Evolutionary conservation across 1,284 basidiomycete species (phyloP), one percentile per base, ranked within the genome.

Genomic region (Athelia psychrophila): DNA sequence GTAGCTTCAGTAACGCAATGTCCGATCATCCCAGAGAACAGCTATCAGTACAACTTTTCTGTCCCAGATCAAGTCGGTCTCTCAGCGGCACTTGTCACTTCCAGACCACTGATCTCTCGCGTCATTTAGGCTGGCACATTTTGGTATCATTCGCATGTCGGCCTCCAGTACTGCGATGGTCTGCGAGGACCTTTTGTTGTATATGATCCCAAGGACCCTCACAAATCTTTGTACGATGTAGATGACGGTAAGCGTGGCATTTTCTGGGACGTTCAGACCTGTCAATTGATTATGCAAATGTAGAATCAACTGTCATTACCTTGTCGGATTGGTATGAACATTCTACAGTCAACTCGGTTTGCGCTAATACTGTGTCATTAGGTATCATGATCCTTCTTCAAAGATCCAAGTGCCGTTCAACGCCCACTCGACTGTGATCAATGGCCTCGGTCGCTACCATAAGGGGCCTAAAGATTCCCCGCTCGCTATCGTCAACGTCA

Each of bases 311-410:
- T 4, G 57, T 72, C 65, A 80, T 64, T 38, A 71, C 69, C 0
- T 62, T 74, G 3, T 62, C 66, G 4, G 77, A 78, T 52, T 77
- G 74, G 70, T 74, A 72, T 54, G 73, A 18, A 70, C 72, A 64
- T 61, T 74, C 51, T 71, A 62, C 54, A 73, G 47, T 24, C 12
- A 19, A 45, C 6, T 44, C 18, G 33, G 20, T n/a, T 22, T 12
- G 20, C 8, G 25, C 27, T 44, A 38, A 25, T 20, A n/a, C 3
- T 32, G 2, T n/a, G 33, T 44, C 40, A 52, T 52, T 54, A 54
- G 22, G 22, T 44, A 52, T 51, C 45, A 38, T 38, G 24, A 25
- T 33, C 27, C 45, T 3, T 38, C 25, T 20, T 12, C 10, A 40
- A 23, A 27, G 8, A 18, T 27, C 22, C 30, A 51, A n/a, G 47